Base-by-base conservation (phyloP, 2,329 filamentous ascomycete genomes). In the Cercospora sojina region DNA sequence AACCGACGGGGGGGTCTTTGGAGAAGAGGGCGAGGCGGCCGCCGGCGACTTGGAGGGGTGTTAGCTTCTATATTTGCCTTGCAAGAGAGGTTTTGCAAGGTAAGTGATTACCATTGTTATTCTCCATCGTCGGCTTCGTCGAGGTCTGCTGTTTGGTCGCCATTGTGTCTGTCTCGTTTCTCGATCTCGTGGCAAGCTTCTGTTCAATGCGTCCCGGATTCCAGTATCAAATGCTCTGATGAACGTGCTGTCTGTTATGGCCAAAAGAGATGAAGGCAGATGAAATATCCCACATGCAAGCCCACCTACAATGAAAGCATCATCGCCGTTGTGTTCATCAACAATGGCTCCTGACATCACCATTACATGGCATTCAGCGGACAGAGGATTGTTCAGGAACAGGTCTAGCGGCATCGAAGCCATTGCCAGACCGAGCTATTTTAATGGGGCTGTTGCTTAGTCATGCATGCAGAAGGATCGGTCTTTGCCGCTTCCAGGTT, bases 101-200 rank as follows among this genome's bases (percentile, higher is more conserved):
- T 29, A 38, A 29, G n/a, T n/a, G n/a, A n/a, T n/a, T 69, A 71
- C 69, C 69, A 59, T 67, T 70, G 49, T 71, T 70, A 65, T 71
- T 67, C 68, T 70, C 68, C 66, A 71, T 69, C 35, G 60, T 70
- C 12, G 70, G 68, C 65, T 70, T 71, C 51, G 68, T 71, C 16
- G 70, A 71, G 12, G 67, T 71, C 25, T 70, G 66, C 29, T 65
- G 61, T 35, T 70, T 69, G 41, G 58, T 53, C 27, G 68, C 65
- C 65, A 69, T 70, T 16, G 18, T 57, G 47, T 51, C 56, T 57
- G 47, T 51, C 56, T 25, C 1, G 16, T 23, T 23, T 41, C 35
- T 25, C 18, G 29, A 49, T 32, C 13, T 55, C n/a, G 12, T 55
- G 9, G 13, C 23, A 23, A 53, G 43, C 16, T 8, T 38, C 9